phyloP scores from a whole-genome alignment of 2,329 filamentous ascomycete genomes.

The Claviceps fusiformis region DNA sequence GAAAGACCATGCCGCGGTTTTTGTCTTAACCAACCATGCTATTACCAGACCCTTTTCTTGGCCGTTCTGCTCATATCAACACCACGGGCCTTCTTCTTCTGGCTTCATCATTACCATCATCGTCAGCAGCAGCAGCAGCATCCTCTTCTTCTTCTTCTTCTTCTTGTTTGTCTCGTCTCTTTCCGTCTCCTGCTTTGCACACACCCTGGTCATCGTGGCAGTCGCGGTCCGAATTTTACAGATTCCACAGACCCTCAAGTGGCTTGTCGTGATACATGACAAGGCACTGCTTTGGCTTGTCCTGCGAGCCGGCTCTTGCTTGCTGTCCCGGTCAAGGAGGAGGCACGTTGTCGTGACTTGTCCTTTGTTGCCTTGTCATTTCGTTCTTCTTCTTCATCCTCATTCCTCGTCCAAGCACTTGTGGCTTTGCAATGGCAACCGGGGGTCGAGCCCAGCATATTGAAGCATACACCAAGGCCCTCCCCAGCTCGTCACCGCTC shows the following conservation, averaged over 20 bases:
- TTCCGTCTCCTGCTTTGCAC: neutral
- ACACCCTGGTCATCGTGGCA: neutral
- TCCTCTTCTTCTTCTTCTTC: neutral
- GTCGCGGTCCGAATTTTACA: neutral
- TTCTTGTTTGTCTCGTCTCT: neutral
- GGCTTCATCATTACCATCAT: neutral
- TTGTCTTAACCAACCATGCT: conserved; percentile 2
- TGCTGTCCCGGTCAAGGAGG: neutral
- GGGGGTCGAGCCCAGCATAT: conserved; percentile 3
- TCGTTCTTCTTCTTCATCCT: neutral
- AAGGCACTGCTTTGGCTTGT: neutral
- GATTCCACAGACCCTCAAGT: neutral
- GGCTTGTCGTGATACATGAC: neutral
- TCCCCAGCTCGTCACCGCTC: conserved; percentile 9
- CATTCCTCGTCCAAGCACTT: neutral
- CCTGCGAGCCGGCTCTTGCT: neutral
- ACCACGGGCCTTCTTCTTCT: neutral
- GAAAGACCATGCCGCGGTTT: neutral
- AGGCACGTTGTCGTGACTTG: neutral
- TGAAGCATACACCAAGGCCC: conserved; percentile 5
- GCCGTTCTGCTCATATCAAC: neutral
- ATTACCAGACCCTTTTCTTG: neutral
- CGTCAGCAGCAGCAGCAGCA: neutral
- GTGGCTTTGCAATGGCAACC: conserved; percentile 10
- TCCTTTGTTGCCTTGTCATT: neutral